Conservation (phyloP, 345 rosid species). For the Eucalyptus viminalis region DNA sequence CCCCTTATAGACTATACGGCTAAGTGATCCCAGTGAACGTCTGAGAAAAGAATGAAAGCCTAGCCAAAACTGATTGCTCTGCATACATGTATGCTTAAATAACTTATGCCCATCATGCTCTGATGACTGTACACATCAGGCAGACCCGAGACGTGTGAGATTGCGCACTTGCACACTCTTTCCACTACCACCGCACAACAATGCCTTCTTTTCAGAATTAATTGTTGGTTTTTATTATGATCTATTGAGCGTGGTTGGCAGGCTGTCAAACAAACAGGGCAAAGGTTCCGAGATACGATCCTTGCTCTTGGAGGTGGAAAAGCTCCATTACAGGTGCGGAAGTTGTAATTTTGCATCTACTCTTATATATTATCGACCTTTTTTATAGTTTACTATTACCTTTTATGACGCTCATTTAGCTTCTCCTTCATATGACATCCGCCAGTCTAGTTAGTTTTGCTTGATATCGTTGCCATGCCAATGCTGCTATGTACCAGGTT, state of each 20-base stretch:
- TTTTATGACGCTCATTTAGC: neutral
- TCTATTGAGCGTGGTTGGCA: neutral
- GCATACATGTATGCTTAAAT: neutral
- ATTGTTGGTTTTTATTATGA: neutral
- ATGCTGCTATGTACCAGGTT: constrained; percentile 22
- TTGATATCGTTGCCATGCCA: neutral
- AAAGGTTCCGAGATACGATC: constrained; percentile 66
- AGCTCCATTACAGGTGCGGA: constrained; percentile 45
- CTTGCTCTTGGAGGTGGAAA: constrained; percentile 94
- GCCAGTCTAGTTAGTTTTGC: neutral
- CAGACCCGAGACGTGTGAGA: neutral
- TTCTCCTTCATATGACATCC: neutral
- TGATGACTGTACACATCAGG: neutral
- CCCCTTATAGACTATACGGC: neutral
- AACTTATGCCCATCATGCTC: neutral
- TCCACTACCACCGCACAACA: neutral
- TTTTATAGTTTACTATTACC: neutral
- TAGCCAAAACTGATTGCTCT: neutral
- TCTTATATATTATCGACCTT: neutral
- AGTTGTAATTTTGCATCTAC: neutral
- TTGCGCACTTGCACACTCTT: neutral
- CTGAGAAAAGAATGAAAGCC: neutral
- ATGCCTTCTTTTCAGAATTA: neutral
- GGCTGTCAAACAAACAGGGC: constrained; percentile 76
- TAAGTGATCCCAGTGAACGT: neutral